phyloP scores from a whole-genome alignment of 2,329 filamentous ascomycete species.

The Dendrostoma leiphaemia region DNA sequence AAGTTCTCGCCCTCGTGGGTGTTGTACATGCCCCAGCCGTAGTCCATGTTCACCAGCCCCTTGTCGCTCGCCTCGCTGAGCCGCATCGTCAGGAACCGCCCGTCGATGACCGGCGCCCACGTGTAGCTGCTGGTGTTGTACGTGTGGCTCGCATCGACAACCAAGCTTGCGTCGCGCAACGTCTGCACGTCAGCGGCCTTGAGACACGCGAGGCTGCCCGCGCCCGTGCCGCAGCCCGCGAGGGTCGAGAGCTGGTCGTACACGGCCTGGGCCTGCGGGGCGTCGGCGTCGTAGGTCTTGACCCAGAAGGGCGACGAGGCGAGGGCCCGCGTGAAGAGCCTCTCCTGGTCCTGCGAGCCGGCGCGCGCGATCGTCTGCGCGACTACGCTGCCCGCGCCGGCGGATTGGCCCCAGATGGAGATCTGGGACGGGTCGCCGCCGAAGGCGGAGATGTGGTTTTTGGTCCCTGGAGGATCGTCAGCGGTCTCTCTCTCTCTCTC shows the following conservation, averaged over 20 bases:
- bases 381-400: conserved; percentile 52
- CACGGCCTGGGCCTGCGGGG: conserved; percentile 47
- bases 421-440: conserved; percentile 48
- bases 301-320: conserved; percentile 56
- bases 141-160: conserved; percentile 45
- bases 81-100: conserved; percentile 44
- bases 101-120: conserved; percentile 61
- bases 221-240: conserved; percentile 43
- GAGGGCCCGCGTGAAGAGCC: conserved; percentile 26
- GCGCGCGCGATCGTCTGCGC: conserved; percentile 47
- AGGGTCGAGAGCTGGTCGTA: conserved; percentile 45
- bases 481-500: neutral
- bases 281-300: conserved; percentile 53
- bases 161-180: conserved; percentile 50
- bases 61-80: conserved; percentile 42
- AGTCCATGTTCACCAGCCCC: conserved; percentile 41
- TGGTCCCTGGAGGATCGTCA: conserved; percentile 31
- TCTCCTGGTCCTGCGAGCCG: neutral
- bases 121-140: conserved; percentile 57
- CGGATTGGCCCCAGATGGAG: conserved; percentile 53
- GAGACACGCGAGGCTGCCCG: conserved; percentile 50
- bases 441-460: conserved; percentile 43
- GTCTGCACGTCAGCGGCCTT: conserved; percentile 52
- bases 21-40: conserved; percentile 58
- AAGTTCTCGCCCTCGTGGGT: conserved; percentile 63